A percentile compares a stretch with the other conserved stretches of the same genome.
phyloP scores from a whole-genome alignment of 768 basidiomycete genomes.

The Pleurotus tuber-regium region DNA sequence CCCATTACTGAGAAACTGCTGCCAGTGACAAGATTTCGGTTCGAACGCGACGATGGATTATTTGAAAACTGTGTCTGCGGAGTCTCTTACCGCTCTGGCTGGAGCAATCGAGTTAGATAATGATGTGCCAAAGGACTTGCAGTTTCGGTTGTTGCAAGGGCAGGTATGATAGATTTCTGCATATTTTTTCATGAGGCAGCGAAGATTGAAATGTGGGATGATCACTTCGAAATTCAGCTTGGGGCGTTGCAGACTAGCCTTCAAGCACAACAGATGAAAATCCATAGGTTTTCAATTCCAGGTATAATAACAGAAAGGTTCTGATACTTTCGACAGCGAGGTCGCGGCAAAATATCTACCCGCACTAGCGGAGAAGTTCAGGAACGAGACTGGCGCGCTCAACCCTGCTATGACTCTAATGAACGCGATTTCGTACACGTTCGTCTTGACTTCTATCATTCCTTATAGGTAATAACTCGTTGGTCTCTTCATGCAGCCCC shows the following conservation, averaged over 20 bases:
- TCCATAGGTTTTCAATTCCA: constrained; percentile 20
- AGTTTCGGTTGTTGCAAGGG: constrained; percentile 16
- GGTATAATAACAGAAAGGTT: not conserved
- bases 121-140: constrained; percentile 12
- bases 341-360: constrained; percentile 39
- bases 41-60: too few species aligned
- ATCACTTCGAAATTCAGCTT: constrained; percentile 21
- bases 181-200: too few species aligned
- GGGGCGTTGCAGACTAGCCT: constrained; percentile 24
- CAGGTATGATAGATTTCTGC: too few species aligned
- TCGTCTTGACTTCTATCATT: constrained; percentile 12
- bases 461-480: not conserved
- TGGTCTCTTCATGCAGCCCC: constrained; percentile 23
- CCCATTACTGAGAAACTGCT: too few species aligned
- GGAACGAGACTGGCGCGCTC: constrained; percentile 19
- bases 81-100: constrained; percentile 16
- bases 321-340: constrained; percentile 19
- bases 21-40: too few species aligned
- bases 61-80: too few species aligned
- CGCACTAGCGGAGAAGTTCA: constrained; percentile 28
- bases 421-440: constrained; percentile 34
- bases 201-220: too few species aligned
- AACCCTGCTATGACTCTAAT: constrained; percentile 27
- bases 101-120: constrained; percentile 14
- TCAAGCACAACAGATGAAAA: constrained; percentile 14